Percentiles rank a stretch among this genome's conserved stretches.
phyloP scores from a whole-genome alignment of 1,139 yeast species.

The Wickerhamiella pararugosa region DNA sequence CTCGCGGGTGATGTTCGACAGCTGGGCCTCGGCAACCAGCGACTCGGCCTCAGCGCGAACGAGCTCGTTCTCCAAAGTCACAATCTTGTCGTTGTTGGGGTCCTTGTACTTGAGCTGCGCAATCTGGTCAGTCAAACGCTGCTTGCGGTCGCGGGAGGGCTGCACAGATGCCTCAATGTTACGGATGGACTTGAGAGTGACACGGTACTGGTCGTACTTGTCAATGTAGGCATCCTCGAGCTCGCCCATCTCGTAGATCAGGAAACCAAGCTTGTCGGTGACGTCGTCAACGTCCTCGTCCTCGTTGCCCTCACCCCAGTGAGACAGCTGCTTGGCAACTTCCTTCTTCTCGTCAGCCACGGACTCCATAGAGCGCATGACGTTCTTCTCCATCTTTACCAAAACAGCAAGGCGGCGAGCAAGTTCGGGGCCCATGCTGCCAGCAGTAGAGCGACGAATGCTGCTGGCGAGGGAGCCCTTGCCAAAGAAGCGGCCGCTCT shows the following conservation, averaged over 20 bases:
- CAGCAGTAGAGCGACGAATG: slow-evolving; percentile 80
- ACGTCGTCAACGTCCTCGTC: slow-evolving; percentile 96
- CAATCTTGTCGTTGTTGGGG: slow-evolving; percentile 91
- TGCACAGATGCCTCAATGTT: slow-evolving; percentile 96
- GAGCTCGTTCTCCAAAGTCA: slow-evolving; percentile 91
- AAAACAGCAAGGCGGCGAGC: slow-evolving; percentile 78
- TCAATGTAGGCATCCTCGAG: slow-evolving; percentile 96
- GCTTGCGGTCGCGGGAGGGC: slow-evolving; percentile 97
- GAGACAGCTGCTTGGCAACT: slow-evolving; percentile 87
- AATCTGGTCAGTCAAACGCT: slow-evolving; percentile 92
- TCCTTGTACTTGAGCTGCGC: slow-evolving; percentile 97
- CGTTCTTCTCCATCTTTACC: slow-evolving; percentile 93
- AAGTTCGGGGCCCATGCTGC: slow-evolving; percentile 88
- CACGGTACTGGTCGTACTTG: slow-evolving; percentile 94
- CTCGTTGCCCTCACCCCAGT: slow-evolving; percentile 97
- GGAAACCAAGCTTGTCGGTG: slow-evolving; percentile 92
- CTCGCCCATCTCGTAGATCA: slow-evolving; percentile 92
- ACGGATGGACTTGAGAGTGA: slow-evolving; percentile 87
- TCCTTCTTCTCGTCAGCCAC: slow-evolving; percentile 93
- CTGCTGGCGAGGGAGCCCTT: slow-evolving; percentile 70
- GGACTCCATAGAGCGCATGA: slow-evolving; percentile 84
- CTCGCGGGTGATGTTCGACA: slow-evolving; percentile 94
- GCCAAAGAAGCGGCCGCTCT: slow-evolving; percentile 79
- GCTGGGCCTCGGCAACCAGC: slow-evolving; percentile 96
- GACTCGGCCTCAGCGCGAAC: slow-evolving; percentile 99